Conservation (phyloP, 2,329 filamentous ascomycete species). For the Orbilia oligospora region DNA sequence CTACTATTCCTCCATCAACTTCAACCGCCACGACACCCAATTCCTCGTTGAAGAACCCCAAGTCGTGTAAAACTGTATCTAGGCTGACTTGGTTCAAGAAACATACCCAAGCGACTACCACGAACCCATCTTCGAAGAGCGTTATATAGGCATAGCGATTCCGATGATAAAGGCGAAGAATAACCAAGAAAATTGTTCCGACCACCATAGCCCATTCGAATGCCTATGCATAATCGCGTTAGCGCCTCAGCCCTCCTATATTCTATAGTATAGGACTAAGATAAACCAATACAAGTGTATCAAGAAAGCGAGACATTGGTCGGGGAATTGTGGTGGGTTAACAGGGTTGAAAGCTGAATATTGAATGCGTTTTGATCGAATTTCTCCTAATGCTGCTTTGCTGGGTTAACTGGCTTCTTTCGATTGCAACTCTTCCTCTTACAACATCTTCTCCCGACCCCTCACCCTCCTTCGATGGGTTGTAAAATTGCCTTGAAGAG, state of each 20-base stretch:
- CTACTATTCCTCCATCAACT: slow-evolving; percentile 13
- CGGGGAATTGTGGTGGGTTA: background rate
- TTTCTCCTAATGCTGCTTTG: background rate
- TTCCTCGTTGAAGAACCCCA: slow-evolving; percentile 39
- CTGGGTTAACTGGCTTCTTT: slow-evolving; percentile 1
- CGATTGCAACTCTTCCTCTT: background rate
- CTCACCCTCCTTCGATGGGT: slow-evolving; percentile 21
- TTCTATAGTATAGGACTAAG: background rate
- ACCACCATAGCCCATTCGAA: slow-evolving; percentile 58
- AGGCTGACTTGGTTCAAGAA: slow-evolving; percentile 41
- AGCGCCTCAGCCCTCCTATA: background rate
- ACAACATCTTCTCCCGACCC: slow-evolving; percentile 28
- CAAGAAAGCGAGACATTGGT: slow-evolving; percentile 27
- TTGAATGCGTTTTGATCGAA: background rate
- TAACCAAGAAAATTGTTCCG: slow-evolving; percentile 29
- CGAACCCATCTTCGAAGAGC: slow-evolving; percentile 54
- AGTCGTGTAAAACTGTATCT: slow-evolving; percentile 31
- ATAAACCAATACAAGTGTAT: slow-evolving; percentile 9
- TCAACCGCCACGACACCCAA: slow-evolving; percentile 5
- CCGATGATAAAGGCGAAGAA: slow-evolving; percentile 48
- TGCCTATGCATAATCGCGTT: slow-evolving; percentile 30
- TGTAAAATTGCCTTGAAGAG: slow-evolving; percentile 3
- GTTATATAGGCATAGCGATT: slow-evolving; percentile 26
- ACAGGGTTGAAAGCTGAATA: background rate
- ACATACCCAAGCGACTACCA: slow-evolving; percentile 44